Evolutionary conservation across 805 yeast species (phyloP).

Genomic region (Ogataea nakhonphanomensis): DNA sequence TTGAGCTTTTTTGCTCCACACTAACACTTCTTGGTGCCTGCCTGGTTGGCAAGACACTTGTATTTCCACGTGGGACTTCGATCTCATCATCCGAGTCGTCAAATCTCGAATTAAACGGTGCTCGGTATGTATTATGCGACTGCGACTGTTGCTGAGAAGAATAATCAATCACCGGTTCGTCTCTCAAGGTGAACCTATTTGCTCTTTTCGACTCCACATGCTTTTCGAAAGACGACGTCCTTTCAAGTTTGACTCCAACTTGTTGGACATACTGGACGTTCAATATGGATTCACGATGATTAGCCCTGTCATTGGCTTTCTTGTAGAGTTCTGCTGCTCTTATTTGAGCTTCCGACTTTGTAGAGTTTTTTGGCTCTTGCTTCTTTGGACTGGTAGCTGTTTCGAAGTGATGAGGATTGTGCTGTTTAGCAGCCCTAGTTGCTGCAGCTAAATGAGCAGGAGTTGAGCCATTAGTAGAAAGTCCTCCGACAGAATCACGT

Average conservation of each 20-base stretch:
- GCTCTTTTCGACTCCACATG: slow-evolving; percentile 31
- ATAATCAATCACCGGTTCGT: slow-evolving; percentile 14
- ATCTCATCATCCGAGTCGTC: slow-evolving; percentile 59
- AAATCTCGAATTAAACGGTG: slow-evolving; percentile 49
- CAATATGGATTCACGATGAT: slow-evolving; percentile 14
- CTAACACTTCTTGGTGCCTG: slow-evolving; percentile 29
- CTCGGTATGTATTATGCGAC: slow-evolving; percentile 6
- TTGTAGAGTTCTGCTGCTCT: slow-evolving; percentile 55
- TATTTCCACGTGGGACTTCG: slow-evolving; percentile 9
- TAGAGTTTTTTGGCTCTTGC: slow-evolving; percentile 7
- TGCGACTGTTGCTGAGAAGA: slow-evolving; percentile 8
- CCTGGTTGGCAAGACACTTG: slow-evolving; percentile 17
- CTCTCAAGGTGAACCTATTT: slow-evolving; percentile 28
- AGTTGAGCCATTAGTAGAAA: slow-evolving; percentile 1
- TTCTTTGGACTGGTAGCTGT: slow-evolving; percentile 7
- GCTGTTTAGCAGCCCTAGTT: slow-evolving; percentile 26
- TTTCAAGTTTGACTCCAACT: slow-evolving; percentile 18
- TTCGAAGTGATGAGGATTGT: slow-evolving; percentile 15
- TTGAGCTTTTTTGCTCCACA: slow-evolving; percentile 13
- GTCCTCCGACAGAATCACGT: slow-evolving; percentile 32
- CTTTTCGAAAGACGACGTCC: slow-evolving; percentile 58
- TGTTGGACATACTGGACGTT: slow-evolving; percentile 33
- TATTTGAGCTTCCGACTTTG: slow-evolving; percentile 25
- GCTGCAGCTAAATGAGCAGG: slow-evolving; percentile 33
- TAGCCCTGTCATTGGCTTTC: slow-evolving; percentile 39